Base-by-base conservation (phyloP, 169 alveolate species). In the Toxoplasma gondii region DNA sequence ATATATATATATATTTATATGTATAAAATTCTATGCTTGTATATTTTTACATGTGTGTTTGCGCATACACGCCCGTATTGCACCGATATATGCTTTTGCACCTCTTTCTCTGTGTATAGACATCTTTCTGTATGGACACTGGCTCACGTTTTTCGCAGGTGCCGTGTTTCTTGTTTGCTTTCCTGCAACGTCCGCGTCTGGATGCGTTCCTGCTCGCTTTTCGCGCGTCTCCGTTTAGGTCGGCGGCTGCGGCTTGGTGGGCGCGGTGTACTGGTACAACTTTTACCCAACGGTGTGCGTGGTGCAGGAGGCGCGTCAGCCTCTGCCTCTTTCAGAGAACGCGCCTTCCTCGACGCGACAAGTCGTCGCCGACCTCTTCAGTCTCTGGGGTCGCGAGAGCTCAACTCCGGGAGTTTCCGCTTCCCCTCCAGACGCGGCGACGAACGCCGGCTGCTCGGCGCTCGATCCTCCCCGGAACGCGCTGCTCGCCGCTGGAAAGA, bases 231-330 rank as follows among this genome's bases (percentile, higher is more conserved):
- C 39, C 41, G 34, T 31, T 1, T 86, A 70, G 94, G 94, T 91
- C 2, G 91, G 91, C 29, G 94, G 94, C 29, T 78, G 90, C n/a
- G 64, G 53, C 31, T 27, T 91, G 39, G 54, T 80, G 10, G 94
- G 94, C 27, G 94, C 94, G 16, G 94, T 91, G 10, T 91, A 91
- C 49, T 91, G 94, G 94, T 92, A 39, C 82, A 82, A 92, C 78
- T 92, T 81, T 45, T 82, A 92, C 82, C 94, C 94, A 36, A 91
- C 94, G 1, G 82, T 91, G 41, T 82, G 90, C 67, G n/a, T 29
- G 31, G 64, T 82, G 31, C 90, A 39, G n/a, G 90, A 82, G 90
- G 39, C 69, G 53, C 22, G 38, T 0, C 41, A 1, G 84, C 1
- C 12, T 82, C 54, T 36, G 64, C 67, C 64, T 38, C 86, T 38